Conservation (phyloP, 495 filamentous ascomycete genomes). For the Glonium stellatum region DNA sequence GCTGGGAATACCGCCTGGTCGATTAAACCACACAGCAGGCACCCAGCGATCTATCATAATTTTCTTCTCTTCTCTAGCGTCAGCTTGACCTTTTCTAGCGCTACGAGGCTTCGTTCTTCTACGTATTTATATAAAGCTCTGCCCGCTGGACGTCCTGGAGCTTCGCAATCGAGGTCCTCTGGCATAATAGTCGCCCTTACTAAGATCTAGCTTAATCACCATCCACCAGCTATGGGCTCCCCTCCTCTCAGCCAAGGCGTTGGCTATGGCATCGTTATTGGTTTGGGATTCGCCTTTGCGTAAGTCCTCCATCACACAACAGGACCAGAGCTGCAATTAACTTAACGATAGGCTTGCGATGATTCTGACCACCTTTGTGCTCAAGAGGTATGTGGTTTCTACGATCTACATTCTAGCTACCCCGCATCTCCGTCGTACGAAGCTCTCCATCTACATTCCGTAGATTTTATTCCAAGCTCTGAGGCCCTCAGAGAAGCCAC, state of each 20-base stretch:
- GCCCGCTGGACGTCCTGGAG: neutral
- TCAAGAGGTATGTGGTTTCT: conserved; percentile 27
- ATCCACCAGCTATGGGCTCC: neutral
- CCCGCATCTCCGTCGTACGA: neutral
- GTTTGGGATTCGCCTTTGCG: conserved; percentile 36
- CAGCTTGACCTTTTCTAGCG: neutral
- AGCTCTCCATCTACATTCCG: neutral
- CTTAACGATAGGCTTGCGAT: conserved; percentile 26
- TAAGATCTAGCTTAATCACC: conserved; percentile 1
- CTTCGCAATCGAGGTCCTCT: too few species aligned
- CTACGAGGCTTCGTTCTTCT: neutral
- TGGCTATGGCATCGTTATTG: conserved; percentile 36
- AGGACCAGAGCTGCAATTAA: conserved; percentile 2
- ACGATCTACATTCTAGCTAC: neutral
- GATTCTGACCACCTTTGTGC: conserved; percentile 38
- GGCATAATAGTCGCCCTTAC: neutral
- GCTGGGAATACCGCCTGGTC: neutral
- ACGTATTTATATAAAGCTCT: neutral
- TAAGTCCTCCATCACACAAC: conserved; percentile 14
- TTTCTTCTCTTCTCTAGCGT: neutral
- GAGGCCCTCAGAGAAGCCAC: too few species aligned
- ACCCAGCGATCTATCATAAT: neutral
- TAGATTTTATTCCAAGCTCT: too few species aligned
- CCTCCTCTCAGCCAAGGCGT: conserved; percentile 23
- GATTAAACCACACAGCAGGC: neutral